Conservation (phyloP, 441 rosid species). For the Rhodomyrtus psidioides region DNA sequence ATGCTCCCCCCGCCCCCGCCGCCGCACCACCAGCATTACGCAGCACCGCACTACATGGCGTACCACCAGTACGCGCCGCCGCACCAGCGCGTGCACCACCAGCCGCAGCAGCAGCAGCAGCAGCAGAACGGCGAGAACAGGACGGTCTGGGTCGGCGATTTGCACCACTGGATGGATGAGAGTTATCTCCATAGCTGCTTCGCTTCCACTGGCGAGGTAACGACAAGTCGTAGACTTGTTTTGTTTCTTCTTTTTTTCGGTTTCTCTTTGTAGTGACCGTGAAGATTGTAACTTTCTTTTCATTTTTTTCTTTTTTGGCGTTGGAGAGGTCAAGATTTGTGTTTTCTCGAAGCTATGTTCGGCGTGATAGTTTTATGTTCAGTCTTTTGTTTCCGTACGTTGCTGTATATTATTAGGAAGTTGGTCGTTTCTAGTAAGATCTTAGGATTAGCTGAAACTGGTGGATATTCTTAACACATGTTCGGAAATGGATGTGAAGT, state of each 20-base stretch:
- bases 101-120: conserved; percentile 13
- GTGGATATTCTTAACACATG: neutral
- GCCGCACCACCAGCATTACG: conserved; percentile 13
- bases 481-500: neutral
- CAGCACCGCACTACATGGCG: conserved; percentile 45
- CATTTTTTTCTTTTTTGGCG: neutral
- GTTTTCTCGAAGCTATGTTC: neutral
- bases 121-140: conserved; percentile 51
- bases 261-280: neutral
- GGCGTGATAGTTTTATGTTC: neutral
- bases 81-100: conserved; percentile 28
- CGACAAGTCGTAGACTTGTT: neutral
- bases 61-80: conserved; percentile 42
- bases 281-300: neutral
- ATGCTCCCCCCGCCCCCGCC: conserved; percentile 54
- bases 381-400: neutral
- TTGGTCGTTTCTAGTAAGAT: neutral
- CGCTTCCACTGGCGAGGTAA: conserved; percentile 72
- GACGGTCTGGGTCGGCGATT: conserved; percentile 89
- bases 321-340: neutral
- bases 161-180: conserved; percentile 98
- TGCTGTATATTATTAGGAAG: neutral
- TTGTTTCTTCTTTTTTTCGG: neutral
- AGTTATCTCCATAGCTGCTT: conserved; percentile 66
- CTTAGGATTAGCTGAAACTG: neutral